Evolutionary conservation across 495 filamentous ascomycete genomes (phyloP).

Genomic region (Cercophora scortea): DNA sequence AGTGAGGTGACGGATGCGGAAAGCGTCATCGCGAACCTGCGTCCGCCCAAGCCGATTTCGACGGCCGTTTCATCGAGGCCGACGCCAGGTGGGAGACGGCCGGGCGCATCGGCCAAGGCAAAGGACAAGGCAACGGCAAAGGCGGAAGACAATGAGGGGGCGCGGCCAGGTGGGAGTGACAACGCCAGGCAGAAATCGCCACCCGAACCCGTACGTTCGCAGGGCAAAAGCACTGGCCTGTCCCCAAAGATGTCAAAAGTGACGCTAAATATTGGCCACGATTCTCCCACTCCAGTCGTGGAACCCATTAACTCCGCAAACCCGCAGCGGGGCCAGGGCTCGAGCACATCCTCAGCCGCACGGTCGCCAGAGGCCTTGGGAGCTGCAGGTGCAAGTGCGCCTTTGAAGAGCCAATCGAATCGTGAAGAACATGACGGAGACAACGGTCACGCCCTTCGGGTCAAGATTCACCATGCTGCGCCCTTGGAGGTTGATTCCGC

Average conservation of each 20-base stretch:
- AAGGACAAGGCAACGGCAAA: neutral
- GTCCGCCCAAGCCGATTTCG: slow-evolving; percentile 1
- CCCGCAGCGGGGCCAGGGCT: neutral
- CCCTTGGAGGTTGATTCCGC: slow-evolving; percentile 10
- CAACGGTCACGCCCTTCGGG: neutral
- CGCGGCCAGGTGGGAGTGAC: neutral
- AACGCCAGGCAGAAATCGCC: neutral
- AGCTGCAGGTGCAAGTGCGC: neutral
- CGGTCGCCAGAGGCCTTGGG: slow-evolving; percentile 4
- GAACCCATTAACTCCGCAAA: neutral
- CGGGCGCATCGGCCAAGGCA: neutral
- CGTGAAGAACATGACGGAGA: neutral
- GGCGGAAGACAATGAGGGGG: neutral
- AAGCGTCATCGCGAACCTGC: slow-evolving; percentile 43
- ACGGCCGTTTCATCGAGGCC: too few species aligned
- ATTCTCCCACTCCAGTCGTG: neutral
- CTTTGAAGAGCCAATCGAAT: neutral
- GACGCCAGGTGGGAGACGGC: too few species aligned
- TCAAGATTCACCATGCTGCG: neutral
- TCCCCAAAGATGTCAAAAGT: slow-evolving; percentile 22
- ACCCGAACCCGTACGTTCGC: slow-evolving; percentile 1
- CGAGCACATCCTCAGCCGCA: neutral
- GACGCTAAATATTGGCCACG: slow-evolving; percentile 4
- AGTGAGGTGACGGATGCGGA: slow-evolving; percentile 54
- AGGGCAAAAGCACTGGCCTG: slow-evolving; percentile 14